Evolutionary conservation across 2,329 filamentous ascomycete genomes (phyloP).

Genomic region (Geosmithia putterillii): DNA sequence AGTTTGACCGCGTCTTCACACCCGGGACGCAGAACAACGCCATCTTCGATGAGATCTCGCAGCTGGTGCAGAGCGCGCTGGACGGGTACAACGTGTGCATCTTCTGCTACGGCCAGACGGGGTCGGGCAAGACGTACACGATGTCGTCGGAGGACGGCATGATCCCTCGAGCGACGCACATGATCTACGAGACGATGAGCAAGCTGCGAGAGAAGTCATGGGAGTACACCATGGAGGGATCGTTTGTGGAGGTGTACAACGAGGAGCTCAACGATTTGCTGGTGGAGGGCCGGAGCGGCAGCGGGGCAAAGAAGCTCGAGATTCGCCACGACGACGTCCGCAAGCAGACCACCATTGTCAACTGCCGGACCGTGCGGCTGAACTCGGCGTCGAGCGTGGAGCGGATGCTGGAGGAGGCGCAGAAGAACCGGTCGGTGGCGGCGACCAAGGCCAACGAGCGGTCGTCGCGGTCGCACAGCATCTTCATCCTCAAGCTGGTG

Average conservation of each 20-base stretch:
- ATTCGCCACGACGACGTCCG: conserved; percentile 76
- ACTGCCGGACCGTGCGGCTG: conserved; percentile 64
- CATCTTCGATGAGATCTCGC: conserved; percentile 92
- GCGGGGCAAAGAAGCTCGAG: conserved; percentile 70
- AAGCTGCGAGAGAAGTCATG: conserved; percentile 82
- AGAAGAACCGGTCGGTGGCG: conserved; percentile 79
- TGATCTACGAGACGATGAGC: conserved; percentile 84
- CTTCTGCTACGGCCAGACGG: conserved; percentile 96
- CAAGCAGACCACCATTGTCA: conserved; percentile 71
- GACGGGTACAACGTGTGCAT: conserved; percentile 99
- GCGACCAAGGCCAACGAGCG: conserved; percentile 97
- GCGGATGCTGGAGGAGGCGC: conserved; percentile 65
- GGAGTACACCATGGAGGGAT: conserved; percentile 88
- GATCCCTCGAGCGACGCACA: conserved; percentile 84
- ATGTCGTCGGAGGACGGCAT: conserved; percentile 90
- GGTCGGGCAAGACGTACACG: conserved; percentile 91
- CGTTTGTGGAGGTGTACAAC: conserved; percentile 96
- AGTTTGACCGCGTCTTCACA: conserved; percentile 87
- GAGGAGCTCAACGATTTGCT: conserved; percentile 91
- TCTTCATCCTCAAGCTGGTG: conserved; percentile 78
- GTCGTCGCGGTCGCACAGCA: conserved; percentile 86
- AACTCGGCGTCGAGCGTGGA: conserved; percentile 73
- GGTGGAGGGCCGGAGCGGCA: conserved; percentile 46
- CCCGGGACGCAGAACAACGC: conserved; percentile 68
- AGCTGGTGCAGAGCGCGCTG: conserved; percentile 88